phyloP scores from a whole-genome alignment of 2,329 filamentous ascomycete species.

The Juglanconis juglandina region DNA sequence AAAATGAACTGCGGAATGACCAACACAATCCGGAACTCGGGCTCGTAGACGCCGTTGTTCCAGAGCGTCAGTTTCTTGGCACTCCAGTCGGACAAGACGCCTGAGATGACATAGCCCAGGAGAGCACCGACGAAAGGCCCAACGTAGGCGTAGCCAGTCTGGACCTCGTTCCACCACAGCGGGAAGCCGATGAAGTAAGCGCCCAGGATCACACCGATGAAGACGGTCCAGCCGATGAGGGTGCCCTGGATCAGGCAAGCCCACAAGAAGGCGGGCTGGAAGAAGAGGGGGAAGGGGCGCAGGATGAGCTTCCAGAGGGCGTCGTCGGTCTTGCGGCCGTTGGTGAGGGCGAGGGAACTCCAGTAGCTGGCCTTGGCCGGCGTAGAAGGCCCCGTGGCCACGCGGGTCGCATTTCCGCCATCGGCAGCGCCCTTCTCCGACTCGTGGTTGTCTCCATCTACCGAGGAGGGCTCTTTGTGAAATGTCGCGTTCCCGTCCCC shows the following conservation, averaged over 20 bases:
- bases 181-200: constrained; percentile 78
- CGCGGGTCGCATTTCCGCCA: constrained; percentile 28
- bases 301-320: constrained; percentile 61
- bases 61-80: constrained; percentile 66
- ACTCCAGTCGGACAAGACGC: constrained; percentile 68
- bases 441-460: not conserved
- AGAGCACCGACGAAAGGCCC: constrained; percentile 83
- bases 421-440: constrained; percentile 2
- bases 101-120: constrained; percentile 72
- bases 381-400: constrained; percentile 12
- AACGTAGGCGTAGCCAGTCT: constrained; percentile 83
- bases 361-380: constrained; percentile 54
- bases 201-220: constrained; percentile 81
- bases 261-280: constrained; percentile 85
- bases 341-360: constrained; percentile 66
- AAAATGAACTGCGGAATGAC: constrained; percentile 79
- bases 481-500: not conserved
- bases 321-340: constrained; percentile 78
- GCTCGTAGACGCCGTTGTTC: constrained; percentile 83
- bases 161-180: constrained; percentile 75
- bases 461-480: not conserved
- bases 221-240: constrained; percentile 93
- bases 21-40: constrained; percentile 82
- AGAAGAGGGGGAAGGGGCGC: constrained; percentile 78
- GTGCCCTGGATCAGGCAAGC: constrained; percentile 75